These are phyloP conservation scores for Pythium brachiatum DNA, from an alignment of 352 stramenopile genomes.

Conservation along the genomic window DNA sequence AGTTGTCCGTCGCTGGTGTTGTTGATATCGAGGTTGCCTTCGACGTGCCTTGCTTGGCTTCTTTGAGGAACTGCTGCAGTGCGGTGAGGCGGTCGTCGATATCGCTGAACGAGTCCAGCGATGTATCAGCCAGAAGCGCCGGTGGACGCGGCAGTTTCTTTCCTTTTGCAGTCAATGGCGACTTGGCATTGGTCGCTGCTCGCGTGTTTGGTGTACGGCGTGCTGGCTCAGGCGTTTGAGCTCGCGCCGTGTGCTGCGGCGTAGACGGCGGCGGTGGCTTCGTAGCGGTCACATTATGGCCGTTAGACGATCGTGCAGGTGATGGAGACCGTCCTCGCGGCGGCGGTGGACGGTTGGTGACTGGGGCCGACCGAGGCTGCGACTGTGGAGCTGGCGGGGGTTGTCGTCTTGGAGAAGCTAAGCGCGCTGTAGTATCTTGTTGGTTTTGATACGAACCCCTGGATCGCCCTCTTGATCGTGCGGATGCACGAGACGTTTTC, in stretches of 20 bases:
- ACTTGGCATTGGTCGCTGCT: not conserved
- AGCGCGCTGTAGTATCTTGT: conserved; percentile 44
- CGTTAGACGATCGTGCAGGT: conserved; percentile 15
- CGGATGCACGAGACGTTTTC: conserved; percentile 43
- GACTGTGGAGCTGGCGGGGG: conserved; percentile 27
- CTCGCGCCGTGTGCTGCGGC: not conserved
- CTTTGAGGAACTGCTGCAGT: conserved; percentile 77
- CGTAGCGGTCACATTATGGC: too few species aligned
- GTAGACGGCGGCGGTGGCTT: not conserved
- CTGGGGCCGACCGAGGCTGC: not conserved
- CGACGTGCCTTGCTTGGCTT: conserved; percentile 59
- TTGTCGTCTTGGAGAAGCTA: conserved; percentile 56
- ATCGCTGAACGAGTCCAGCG: conserved; percentile 76
- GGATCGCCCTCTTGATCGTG: conserved; percentile 34
- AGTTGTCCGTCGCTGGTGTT: not conserved
- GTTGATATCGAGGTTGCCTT: conserved; percentile 1
- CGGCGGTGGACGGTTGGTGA: not conserved
- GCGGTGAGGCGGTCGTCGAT: conserved; percentile 83
- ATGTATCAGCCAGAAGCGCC: conserved; percentile 54
- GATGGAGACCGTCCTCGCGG: conserved; percentile 22
- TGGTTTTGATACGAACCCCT: conserved; percentile 48
- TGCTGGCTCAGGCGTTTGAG: not conserved
- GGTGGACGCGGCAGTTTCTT: conserved; percentile 12
- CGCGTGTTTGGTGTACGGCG: not conserved
- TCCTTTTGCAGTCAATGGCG: not conserved